phyloP scores from a whole-genome alignment of 2,329 filamentous ascomycete species.

The Talaromyces rugulosus region DNA sequence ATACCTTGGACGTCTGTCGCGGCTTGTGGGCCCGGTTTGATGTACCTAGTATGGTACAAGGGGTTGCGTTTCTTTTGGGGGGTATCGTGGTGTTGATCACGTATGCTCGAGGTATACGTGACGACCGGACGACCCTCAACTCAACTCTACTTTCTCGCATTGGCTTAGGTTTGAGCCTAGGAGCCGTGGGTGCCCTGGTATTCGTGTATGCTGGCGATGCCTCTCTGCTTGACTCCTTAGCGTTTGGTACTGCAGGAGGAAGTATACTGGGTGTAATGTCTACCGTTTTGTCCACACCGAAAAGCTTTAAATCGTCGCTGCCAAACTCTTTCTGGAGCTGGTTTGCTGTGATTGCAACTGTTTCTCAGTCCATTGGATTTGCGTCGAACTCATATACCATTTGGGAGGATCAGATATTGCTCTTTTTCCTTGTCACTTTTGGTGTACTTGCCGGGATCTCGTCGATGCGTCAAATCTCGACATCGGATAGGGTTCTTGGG shows the following conservation, averaged over 20 bases:
- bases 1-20: slow-evolving; percentile 76
- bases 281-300: slow-evolving; percentile 36
- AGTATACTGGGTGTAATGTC: slow-evolving; percentile 42
- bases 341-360: slow-evolving; percentile 72
- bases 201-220: slow-evolving; percentile 24
- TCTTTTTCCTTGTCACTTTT: slow-evolving; percentile 89
- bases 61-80: slow-evolving; percentile 65
- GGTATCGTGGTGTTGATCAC: slow-evolving; percentile 67
- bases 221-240: slow-evolving; percentile 27
- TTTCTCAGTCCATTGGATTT: slow-evolving; percentile 89
- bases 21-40: slow-evolving; percentile 90
- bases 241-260: slow-evolving; percentile 40
- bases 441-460: slow-evolving; percentile 69
- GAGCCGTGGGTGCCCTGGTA: slow-evolving; percentile 30
- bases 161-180: slow-evolving; percentile 45
- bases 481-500: slow-evolving; percentile 67
- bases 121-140: slow-evolving; percentile 49
- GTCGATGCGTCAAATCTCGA: slow-evolving; percentile 67
- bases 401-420: slow-evolving; percentile 92
- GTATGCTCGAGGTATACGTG: slow-evolving; percentile 61
- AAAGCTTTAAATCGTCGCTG: slow-evolving; percentile 48
- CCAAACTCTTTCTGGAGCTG: slow-evolving; percentile 85
- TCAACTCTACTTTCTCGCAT: slow-evolving; percentile 46
- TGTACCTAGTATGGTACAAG: slow-evolving; percentile 75
- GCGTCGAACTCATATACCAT: slow-evolving; percentile 98